Evolutionary conservation across 1,284 basidiomycete species (phyloP), one percentile per base, ranked within the genome.

Genomic region (Malassezia sympodialis): DNA sequence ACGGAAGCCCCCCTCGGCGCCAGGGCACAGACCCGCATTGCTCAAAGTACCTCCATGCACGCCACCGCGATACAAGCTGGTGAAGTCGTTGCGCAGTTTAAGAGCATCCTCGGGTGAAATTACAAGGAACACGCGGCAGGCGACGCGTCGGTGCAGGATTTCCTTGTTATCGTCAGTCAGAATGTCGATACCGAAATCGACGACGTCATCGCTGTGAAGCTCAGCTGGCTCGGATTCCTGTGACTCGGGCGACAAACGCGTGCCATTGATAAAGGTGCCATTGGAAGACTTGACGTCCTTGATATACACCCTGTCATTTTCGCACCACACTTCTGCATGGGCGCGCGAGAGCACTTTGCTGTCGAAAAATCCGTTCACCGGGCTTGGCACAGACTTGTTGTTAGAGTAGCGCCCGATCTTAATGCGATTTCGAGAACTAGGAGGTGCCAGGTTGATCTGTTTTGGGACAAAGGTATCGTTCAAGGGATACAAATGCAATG

Each of bases 381-480:
- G 90, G 15, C 86, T 88, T 7, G 94, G 94, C 26, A 88, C 83
- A 0, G 90, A 96, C 80, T 96, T 96, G 60, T 85, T 85, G 76
- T 93, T 96, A 23, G 91, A 98, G 78, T 99, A 93, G 53, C 91
- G 80, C n/a, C 94, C 93, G 72, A 98, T 93, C 81, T 96, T 96
- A 68, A 82, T 87, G 83, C 73, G 62, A 44, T 72, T 71, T 50
- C 60, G 61, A 37, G 65, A 53, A 12, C 67, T 81, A 47, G 80
- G 81, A 27, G 79, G 77, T 2, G 82, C 79, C 40, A 98, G 83
- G 41, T 87, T 83, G 67, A 98, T 93, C 77, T 96, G 89, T 78
- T 98, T 96, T 59, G 90, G 89, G 39, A 87, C 81, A 76, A 96
- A 96, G 1, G 90, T 90, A 76, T 96, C 90, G 73, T 96, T 96